Conservation (phyloP, 1,139 yeast genomes). For the Pichia sp. region DNA sequence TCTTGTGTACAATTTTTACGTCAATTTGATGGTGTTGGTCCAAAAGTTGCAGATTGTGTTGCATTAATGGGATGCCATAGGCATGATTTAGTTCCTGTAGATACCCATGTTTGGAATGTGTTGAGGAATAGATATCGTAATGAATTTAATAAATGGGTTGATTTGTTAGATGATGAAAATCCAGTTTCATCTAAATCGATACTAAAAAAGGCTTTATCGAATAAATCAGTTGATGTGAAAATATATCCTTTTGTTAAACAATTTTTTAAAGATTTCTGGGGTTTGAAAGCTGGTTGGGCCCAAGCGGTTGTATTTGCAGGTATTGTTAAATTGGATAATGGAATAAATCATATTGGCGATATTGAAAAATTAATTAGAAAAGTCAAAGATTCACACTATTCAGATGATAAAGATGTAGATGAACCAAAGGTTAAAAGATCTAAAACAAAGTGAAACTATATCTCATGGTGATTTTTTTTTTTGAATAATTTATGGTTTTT, state of each 20-base stretch:
- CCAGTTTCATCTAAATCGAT: conserved; percentile 2
- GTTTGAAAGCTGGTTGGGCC: conserved; percentile 96
- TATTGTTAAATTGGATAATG: conserved; percentile 58
- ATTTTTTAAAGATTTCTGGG: conserved; percentile 69
- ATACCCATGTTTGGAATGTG: conserved; percentile 92
- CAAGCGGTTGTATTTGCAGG: conserved; percentile 87
- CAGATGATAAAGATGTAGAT: not conserved
- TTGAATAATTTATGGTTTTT: not conserved
- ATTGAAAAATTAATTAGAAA: conserved; percentile 15
- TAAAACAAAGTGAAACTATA: not conserved
- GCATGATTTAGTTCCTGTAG: conserved; percentile 88
- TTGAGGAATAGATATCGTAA: conserved; percentile 69
- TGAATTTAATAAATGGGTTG: conserved; percentile 14
- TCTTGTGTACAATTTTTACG: conserved; percentile 58
- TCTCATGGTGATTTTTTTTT: no score
- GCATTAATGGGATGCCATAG: conserved; percentile 88
- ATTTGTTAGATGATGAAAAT: conserved; percentile 17
- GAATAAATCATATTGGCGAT: conserved; percentile 29
- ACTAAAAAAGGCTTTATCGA: conserved; percentile 36
- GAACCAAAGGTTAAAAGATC: not conserved
- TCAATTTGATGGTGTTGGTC: conserved; percentile 85
- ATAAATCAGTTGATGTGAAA: conserved; percentile 15
- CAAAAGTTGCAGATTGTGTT: conserved; percentile 95
- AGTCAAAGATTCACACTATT: conserved; percentile 3
- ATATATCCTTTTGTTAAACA: conserved; percentile 14